Evolutionary conservation across 2,329 filamentous ascomycete species (phyloP), one percentile per base, ranked within the genome.

Genomic region (Monosporascus sp.): DNA sequence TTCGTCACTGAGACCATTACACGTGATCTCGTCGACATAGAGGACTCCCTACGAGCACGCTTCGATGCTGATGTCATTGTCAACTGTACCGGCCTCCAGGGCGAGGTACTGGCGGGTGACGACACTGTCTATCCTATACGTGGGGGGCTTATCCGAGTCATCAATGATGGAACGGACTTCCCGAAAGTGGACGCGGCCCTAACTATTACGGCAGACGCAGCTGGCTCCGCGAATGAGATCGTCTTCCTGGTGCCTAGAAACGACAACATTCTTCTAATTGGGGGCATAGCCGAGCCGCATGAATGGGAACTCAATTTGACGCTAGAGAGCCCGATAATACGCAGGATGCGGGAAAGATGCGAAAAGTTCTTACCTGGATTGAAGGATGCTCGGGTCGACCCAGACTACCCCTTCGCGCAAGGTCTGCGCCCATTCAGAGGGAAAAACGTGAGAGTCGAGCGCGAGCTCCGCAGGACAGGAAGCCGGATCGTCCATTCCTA

Each of bases 221-320:
- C 62, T 14, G 61, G 66, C 51, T 63, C 63, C 27, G 52, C 64
- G 2, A 70, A 70, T 55, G 73, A 73, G 57, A 73, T 75, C 52
- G 68, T 75, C 17, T 74, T 76, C 57, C 65, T 76, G 7, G 72
- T 76, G 8, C 74, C 73, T 7, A 66, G 74, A 19, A 75, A 75
- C 56, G 73, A 76, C 58, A 69, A 73, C 55, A 73, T 74, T 49
- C 66, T 76, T 14, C 61, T 75, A 7, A 67, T 76, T 45, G 73
- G 72, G 52, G 67, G 68, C 19, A 72, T 73, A 54, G 62, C 67
- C 44, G 64, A 74, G 59, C 65, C 71, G 37, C 58, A 71, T 44
- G 60, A 72, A 58, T 68, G 65, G 64, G 55, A 64, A 36, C 60
- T 74, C n/a, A 63, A 73, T 59, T 66, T 75, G 3, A 70, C 68